phyloP scores from a whole-genome alignment of 352 stramenopile genomes.

The Globisporangium cylindrosporum region DNA sequence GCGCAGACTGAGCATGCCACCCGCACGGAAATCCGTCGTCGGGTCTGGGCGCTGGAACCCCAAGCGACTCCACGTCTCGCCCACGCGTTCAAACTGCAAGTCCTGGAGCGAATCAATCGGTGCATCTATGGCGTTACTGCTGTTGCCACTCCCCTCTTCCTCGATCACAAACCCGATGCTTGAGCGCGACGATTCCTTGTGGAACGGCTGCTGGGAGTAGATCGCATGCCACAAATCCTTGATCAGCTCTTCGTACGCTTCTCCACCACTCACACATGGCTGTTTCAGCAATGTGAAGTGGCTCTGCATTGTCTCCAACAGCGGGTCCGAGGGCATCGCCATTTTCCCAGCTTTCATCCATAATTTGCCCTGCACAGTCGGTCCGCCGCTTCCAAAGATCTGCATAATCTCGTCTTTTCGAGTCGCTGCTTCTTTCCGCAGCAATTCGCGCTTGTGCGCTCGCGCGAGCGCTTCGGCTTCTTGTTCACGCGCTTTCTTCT shows the following conservation, averaged over 20 bases:
- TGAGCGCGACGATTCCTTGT: slow-evolving; percentile 20
- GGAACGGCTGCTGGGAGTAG: slow-evolving; percentile 49
- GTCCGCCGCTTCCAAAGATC: slow-evolving; percentile 40
- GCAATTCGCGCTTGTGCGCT: slow-evolving; percentile 63
- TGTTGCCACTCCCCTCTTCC: slow-evolving; percentile 5
- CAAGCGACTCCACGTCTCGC: slow-evolving; percentile 75
- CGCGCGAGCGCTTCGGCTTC: slow-evolving; percentile 77
- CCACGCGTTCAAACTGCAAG: slow-evolving; percentile 62
- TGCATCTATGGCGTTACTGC: background rate
- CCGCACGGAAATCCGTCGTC: slow-evolving; percentile 83
- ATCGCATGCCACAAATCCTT: slow-evolving; percentile 64
- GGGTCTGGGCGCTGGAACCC: slow-evolving; percentile 83
- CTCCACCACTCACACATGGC: slow-evolving; percentile 58
- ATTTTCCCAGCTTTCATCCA: slow-evolving; percentile 59
- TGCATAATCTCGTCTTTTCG: slow-evolving; percentile 43
- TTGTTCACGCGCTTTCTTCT: slow-evolving; percentile 72
- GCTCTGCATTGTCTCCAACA: slow-evolving; percentile 62
- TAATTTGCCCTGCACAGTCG: slow-evolving; percentile 28
- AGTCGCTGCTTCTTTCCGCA: slow-evolving; percentile 49
- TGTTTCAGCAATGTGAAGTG: slow-evolving; percentile 68
- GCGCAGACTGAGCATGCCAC: slow-evolving; percentile 74
- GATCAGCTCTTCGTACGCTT: slow-evolving; percentile 60
- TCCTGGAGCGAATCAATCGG: slow-evolving; percentile 11
- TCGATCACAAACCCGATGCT: slow-evolving; percentile 21
- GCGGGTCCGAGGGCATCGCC: slow-evolving; percentile 48